A percentile compares a stretch with the other conserved stretches of the same genome.
Evolutionary conservation across 345 rosid species (phyloP).

Genomic region (Euclidium syriacum): DNA sequence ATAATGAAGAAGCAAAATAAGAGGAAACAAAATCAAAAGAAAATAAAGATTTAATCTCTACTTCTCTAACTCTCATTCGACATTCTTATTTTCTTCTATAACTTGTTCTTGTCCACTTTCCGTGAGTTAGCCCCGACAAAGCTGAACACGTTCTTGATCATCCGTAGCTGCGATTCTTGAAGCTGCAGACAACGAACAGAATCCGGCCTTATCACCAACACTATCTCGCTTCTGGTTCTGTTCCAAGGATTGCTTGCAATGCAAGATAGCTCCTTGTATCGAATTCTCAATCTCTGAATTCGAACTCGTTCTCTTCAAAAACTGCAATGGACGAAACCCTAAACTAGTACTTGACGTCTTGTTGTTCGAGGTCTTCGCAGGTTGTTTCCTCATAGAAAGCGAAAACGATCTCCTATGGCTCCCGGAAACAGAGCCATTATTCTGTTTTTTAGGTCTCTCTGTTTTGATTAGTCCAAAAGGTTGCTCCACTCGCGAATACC

Average conservation of each 20-base stretch:
- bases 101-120: neutral
- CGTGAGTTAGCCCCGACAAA: conserved; percentile 47
- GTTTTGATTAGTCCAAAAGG: conserved; percentile 50
- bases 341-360: conserved; percentile 35
- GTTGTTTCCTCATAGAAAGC: conserved; percentile 50
- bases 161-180: conserved; percentile 37
- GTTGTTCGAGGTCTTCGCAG: conserved; percentile 37
- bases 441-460: conserved; percentile 38
- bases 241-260: conserved; percentile 77
- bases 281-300: conserved; percentile 64
- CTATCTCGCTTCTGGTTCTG: conserved; percentile 39
- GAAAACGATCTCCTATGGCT: conserved; percentile 79
- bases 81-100: conserved; percentile 11
- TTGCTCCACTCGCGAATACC: conserved; percentile 22
- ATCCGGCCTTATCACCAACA: conserved; percentile 40
- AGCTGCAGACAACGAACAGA: conserved; percentile 48
- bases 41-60: conserved; percentile 15
- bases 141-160: conserved; percentile 52
- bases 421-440: conserved; percentile 25
- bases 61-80: conserved; percentile 21
- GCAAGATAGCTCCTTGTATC: conserved; percentile 88
- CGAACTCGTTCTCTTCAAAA: conserved; percentile 57
- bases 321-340: conserved; percentile 35
- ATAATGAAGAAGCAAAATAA: neutral
- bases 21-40: conserved; percentile 15